A percentile compares a stretch with the other conserved stretches of the same genome.
Conservation (phyloP, 768 basidiomycete species). For the Collybia nuda region DNA sequence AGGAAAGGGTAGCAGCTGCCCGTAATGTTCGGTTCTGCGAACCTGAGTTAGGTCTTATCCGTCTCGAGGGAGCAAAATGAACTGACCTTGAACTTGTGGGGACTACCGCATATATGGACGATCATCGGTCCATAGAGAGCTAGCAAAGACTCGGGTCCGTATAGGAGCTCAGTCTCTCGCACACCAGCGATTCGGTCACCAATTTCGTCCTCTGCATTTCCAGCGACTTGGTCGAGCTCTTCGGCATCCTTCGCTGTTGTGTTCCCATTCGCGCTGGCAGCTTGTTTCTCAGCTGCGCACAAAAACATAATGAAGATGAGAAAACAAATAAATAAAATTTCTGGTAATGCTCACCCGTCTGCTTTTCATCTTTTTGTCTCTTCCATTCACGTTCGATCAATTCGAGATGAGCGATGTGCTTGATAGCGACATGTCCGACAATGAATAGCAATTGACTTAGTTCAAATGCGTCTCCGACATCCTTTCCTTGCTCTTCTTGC, state of each 20-base stretch:
- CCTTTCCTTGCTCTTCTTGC: constrained; percentile 37
- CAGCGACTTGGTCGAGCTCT: constrained; percentile 95
- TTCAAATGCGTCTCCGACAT: constrained; percentile 80
- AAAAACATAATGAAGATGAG: not conserved
- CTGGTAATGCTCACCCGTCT: constrained; percentile 53
- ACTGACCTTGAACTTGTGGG: constrained; percentile 85
- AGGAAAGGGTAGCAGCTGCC: constrained; percentile 81
- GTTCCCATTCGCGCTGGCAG: constrained; percentile 30
- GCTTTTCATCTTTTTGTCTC: constrained; percentile 88
- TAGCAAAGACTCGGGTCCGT: constrained; percentile 78
- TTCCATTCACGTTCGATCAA: constrained; percentile 96
- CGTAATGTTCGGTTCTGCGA: constrained; percentile 80
- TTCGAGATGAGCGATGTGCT: constrained; percentile 96
- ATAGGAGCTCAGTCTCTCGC: constrained; percentile 85
- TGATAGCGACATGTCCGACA: constrained; percentile 96
- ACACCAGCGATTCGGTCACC: constrained; percentile 86
- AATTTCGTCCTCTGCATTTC: constrained; percentile 97
- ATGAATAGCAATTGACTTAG: constrained; percentile 93
- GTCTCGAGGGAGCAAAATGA: not conserved
- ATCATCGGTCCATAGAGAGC: constrained; percentile 88
- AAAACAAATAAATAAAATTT: not conserved
- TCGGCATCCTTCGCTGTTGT: constrained; percentile 62
- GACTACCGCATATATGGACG: constrained; percentile 87
- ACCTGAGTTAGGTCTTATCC: constrained; percentile 4
- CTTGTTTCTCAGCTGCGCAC: constrained; percentile 58